These are phyloP conservation scores for Poa annua DNA, from an alignment of 176 grass and related monocot genomes.

Conservation along the genomic window DNA sequence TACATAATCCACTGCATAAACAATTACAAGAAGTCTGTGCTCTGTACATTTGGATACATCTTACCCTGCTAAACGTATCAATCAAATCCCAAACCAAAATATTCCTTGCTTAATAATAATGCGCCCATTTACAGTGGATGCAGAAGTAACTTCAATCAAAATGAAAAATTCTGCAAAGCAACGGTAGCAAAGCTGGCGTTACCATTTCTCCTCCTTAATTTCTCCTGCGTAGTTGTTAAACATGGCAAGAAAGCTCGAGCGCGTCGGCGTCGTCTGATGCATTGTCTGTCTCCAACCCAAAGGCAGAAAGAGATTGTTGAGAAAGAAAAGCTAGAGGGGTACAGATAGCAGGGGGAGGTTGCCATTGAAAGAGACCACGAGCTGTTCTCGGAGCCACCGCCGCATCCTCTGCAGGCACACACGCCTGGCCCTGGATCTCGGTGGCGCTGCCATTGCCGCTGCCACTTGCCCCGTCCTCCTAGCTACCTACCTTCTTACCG, in stretches of 20 bases:
- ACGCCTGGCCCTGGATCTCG: conserved; percentile 60
- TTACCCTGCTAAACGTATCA: background rate
- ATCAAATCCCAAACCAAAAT: conserved; percentile 45
- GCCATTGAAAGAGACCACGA: conserved; percentile 69
- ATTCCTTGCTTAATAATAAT: background rate
- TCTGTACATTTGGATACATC: conserved; percentile 42
- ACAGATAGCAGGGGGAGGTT: conserved; percentile 28
- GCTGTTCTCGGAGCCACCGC: conserved; percentile 58
- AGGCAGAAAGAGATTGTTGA: conserved; percentile 20
- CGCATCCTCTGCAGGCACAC: conserved; percentile 17
- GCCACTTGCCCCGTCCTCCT: conserved; percentile 12
- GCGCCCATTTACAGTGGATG: background rate
- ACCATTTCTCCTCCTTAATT: background rate
- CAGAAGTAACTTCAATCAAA: conserved; percentile 7
- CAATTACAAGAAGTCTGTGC: conserved; percentile 19
- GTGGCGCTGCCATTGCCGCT: conserved; percentile 46
- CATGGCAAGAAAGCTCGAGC: conserved; percentile 47
- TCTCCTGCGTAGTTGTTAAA: conserved; percentile 5
- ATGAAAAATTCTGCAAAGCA: background rate
- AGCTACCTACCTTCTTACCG: conserved; percentile 9
- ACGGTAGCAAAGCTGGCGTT: background rate
- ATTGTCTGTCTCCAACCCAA: conserved; percentile 44
- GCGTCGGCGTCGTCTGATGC: conserved; percentile 30
- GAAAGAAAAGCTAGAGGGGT: conserved; percentile 5
- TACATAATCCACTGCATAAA: conserved; percentile 31